Conservation (phyloP, 1,139 yeast genomes). For the Casaregolazyma lundiana region DNA sequence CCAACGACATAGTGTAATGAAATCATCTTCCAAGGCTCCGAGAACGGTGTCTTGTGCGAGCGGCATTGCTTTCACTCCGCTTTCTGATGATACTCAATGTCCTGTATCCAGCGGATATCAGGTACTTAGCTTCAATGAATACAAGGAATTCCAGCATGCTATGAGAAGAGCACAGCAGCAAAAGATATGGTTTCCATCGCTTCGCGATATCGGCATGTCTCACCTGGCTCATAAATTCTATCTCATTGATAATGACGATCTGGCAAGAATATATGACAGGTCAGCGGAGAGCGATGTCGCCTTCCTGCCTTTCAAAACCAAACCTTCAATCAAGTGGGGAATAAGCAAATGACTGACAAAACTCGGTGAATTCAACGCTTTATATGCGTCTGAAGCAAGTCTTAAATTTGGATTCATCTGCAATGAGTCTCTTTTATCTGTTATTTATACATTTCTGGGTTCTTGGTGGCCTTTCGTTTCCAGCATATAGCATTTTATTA, state of each 20-base stretch:
- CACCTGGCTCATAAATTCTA: constrained; percentile 7
- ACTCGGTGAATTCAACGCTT: too few relatives aligned
- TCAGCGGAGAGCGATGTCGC: background rate
- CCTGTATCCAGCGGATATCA: constrained; percentile 9
- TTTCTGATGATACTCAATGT: constrained; percentile 2
- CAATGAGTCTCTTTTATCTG: too few relatives aligned
- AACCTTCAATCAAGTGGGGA: background rate
- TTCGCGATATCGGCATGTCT: constrained; percentile 6
- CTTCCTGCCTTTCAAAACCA: background rate
- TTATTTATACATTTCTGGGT: too few relatives aligned
- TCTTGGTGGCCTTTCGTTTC: too few relatives aligned
- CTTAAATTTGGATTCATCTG: too few relatives aligned
- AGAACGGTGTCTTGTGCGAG: constrained; percentile 11
- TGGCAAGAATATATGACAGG: constrained; percentile 2
- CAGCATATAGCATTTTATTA: background rate
- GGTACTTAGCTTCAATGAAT: constrained; percentile 7
- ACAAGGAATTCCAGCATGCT: constrained; percentile 6
- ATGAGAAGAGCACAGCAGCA: constrained; percentile 3
- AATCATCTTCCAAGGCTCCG: background rate
- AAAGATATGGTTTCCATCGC: constrained; percentile 5
- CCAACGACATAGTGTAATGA: background rate
- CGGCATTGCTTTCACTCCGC: constrained; percentile 11
- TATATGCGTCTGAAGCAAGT: too few relatives aligned
- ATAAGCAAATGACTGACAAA: background rate
- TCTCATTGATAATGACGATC: constrained; percentile 12